These are phyloP conservation scores for Cytospora leucostoma DNA, from an alignment of 2,329 filamentous ascomycete species.

Conservation along the genomic window DNA sequence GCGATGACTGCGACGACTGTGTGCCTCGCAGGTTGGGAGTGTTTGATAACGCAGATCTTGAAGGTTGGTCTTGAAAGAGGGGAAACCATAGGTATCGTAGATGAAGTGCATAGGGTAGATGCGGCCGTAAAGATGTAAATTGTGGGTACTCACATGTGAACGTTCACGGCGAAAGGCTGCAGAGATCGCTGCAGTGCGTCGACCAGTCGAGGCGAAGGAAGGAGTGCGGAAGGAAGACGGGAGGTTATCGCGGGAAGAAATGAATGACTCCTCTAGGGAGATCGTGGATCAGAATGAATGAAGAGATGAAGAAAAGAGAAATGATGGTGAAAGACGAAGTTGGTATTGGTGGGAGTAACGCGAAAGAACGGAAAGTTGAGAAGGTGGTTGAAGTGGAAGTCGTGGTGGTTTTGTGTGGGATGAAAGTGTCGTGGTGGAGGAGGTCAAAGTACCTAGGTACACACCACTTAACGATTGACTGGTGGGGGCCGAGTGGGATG, in stretches of 20 bases:
- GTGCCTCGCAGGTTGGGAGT: no score
- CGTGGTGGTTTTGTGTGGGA: background rate
- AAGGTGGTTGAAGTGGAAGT: conserved; percentile 6
- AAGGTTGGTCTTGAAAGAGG: background rate
- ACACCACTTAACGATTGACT: background rate
- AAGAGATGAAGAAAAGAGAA: conserved; percentile 16
- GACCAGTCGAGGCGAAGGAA: conserved; percentile 4
- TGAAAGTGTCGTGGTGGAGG: background rate
- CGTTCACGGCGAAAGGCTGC: conserved; percentile 6
- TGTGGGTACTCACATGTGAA: conserved; percentile 12
- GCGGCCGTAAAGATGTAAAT: background rate
- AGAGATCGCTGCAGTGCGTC: conserved; percentile 13
- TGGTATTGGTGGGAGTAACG: conserved; percentile 6
- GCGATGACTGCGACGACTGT: no score
- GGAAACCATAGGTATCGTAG: background rate
- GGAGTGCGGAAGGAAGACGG: conserved; percentile 10
- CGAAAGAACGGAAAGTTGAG: conserved; percentile 5
- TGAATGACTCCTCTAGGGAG: conserved; percentile 21
- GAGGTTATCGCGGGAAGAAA: background rate
- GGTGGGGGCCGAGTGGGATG: background rate
- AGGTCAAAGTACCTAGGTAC: background rate
- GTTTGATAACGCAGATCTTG: background rate
- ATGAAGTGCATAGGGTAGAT: background rate
- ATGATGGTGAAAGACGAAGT: background rate
- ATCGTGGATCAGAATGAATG: conserved; percentile 13